Evolutionary conservation across 1,284 basidiomycete species (phyloP).

Genomic region (Melanopsichium pennsylvanicum): DNA sequence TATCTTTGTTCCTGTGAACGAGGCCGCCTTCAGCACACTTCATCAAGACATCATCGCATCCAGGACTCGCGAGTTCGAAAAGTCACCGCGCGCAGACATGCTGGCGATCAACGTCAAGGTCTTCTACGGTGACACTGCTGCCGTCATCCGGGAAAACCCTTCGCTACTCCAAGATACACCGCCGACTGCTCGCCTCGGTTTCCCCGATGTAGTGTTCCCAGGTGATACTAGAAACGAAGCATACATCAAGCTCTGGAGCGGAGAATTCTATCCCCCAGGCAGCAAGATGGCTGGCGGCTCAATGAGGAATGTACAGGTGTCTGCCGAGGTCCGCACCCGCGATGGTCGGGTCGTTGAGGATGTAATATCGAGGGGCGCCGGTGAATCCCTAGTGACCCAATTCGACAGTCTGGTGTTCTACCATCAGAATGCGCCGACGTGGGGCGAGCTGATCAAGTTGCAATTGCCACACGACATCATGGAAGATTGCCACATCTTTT

Average conservation of each 20-base stretch:
- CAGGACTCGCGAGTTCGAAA: conserved; percentile 82
- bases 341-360: conserved; percentile 78
- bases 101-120: conserved; percentile 88
- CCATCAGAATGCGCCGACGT: conserved; percentile 74
- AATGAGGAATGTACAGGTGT: conserved; percentile 80
- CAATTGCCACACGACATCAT: conserved; percentile 75
- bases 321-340: conserved; percentile 82
- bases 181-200: conserved; percentile 86
- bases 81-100: conserved; percentile 83
- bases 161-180: conserved; percentile 84
- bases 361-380: conserved; percentile 82
- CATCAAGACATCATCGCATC: conserved; percentile 92
- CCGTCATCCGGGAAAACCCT: conserved; percentile 83
- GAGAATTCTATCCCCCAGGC: conserved; percentile 56
- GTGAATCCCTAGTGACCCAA: conserved; percentile 79
- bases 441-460: conserved; percentile 90
- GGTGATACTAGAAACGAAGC: conserved; percentile 91
- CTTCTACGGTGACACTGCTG: conserved; percentile 81
- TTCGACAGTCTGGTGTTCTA: conserved; percentile 83
- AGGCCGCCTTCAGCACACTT: conserved; percentile 86
- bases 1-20: conserved; percentile 82
- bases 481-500: conserved; percentile 88
- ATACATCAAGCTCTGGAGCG: conserved; percentile 75
- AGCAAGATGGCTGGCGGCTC: conserved; percentile 54
- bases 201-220: conserved; percentile 94